phyloP scores from a whole-genome alignment of 148 eudicot species.

The Heliamphora exappendiculata region DNA sequence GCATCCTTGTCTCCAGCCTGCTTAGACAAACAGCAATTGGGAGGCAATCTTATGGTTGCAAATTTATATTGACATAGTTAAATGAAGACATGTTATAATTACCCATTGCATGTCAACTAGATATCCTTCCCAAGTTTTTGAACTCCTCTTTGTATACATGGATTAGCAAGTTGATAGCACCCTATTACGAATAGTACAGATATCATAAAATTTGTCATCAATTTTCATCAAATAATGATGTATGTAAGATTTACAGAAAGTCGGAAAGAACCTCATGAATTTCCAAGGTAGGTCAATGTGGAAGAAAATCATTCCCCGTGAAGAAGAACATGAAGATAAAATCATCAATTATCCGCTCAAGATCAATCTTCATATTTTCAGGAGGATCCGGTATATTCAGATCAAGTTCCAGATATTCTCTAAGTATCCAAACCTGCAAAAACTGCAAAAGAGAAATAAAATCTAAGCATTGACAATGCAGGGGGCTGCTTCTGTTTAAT shows the following conservation, averaged over 20 bases:
- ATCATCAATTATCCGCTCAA: conserved; percentile 42
- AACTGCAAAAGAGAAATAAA: conserved; percentile 28
- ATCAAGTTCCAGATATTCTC: conserved; percentile 44
- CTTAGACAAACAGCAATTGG: not conserved
- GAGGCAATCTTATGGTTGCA: not conserved
- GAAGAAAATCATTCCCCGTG: conserved; percentile 48
- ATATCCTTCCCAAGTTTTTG: conserved; percentile 40
- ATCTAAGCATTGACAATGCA: not conserved
- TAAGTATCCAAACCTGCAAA: conserved; percentile 37
- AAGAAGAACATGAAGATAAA: conserved; percentile 54
- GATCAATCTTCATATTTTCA: conserved; percentile 20
- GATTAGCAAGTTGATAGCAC: conserved; percentile 32
- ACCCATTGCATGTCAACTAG: conserved; percentile 36
- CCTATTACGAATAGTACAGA: conserved; percentile 17
- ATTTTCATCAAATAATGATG: not conserved
- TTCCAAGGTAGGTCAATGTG: conserved; percentile 38
- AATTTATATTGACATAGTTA: not conserved
- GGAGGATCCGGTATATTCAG: conserved; percentile 23
- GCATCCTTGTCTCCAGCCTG: conserved; percentile 38
- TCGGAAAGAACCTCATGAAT: conserved; percentile 38
- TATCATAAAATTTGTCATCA: too few relatives aligned
- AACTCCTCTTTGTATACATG: conserved; percentile 38
- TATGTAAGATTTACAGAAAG: not conserved
- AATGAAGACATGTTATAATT: not conserved
- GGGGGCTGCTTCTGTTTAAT: not conserved